phyloP scores from a whole-genome alignment of 768 basidiomycete genomes.

The Solioccasus polychromus region DNA sequence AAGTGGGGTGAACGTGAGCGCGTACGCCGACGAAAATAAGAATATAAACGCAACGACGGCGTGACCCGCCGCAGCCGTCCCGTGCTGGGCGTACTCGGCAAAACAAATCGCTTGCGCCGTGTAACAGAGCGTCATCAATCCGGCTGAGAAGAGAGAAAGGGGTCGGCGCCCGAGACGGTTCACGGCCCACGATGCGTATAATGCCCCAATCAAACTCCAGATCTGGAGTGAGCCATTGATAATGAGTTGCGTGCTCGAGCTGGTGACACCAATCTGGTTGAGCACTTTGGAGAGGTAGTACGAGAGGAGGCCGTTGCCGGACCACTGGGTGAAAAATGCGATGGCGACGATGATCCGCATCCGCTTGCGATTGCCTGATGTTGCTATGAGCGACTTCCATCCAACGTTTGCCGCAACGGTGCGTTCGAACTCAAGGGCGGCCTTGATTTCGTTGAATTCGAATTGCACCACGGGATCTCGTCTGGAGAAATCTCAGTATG shows the following conservation, averaged over 20 bases:
- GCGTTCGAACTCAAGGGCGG: constrained; percentile 68
- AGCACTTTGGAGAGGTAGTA: constrained; percentile 73
- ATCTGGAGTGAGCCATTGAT: constrained; percentile 67
- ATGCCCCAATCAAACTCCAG: constrained; percentile 18
- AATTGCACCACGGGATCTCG: constrained; percentile 67
- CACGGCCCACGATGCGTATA: constrained; percentile 31
- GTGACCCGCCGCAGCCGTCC: constrained; percentile 48
- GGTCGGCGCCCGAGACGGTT: constrained; percentile 65
- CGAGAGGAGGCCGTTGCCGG: constrained; percentile 68
- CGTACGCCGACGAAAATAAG: constrained; percentile 47
- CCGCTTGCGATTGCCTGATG: constrained; percentile 64
- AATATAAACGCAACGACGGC: constrained; percentile 54
- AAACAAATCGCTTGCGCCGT: constrained; percentile 66
- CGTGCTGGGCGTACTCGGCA: constrained; percentile 47
- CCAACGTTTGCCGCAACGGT: constrained; percentile 57
- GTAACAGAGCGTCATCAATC: constrained; percentile 65
- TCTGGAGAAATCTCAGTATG: constrained; percentile 22
- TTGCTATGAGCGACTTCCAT: constrained; percentile 66
- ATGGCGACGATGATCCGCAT: constrained; percentile 67
- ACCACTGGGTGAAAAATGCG: constrained; percentile 75
- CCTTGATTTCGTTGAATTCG: constrained; percentile 79
- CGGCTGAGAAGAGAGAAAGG: constrained; percentile 58
- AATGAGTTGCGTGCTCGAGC: constrained; percentile 49
- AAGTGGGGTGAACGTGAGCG: constrained; percentile 77
- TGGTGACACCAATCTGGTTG: constrained; percentile 58